Base-by-base conservation (phyloP, 352 stramenopile species). In the Albugo laibachii region DNA sequence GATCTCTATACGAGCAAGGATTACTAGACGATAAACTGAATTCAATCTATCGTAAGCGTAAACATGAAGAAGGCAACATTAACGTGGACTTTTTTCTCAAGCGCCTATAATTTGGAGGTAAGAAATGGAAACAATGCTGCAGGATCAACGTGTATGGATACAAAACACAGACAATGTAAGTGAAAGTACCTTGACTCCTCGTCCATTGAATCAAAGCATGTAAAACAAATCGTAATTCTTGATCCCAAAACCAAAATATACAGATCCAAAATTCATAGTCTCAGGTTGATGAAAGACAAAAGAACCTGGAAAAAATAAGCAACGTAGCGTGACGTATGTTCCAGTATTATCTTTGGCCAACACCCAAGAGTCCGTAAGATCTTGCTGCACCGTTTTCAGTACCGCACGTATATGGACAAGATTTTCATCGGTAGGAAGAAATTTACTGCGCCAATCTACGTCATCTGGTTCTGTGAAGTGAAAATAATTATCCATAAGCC, bases 201-300 rank as follows among this genome's bases (percentile, higher is more conserved):
- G 38, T 24, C 38, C 16, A 24, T 24, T 14, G 18, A 52, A 36
- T 54, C 16, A 57, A 3, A 57, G 21, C 51, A 57, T 57, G 38
- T 54, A 57, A 14, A 48, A 46, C 20, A 57, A 36, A 24, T 54
- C 51, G 24, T 36, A 36, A 48, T 85, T 87, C 58, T 74, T 78
- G 36, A 69, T 62, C 13, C 75, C 75, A 48, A 85, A 70, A 21
- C 75, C 75, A 52, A 87, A 82, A 63, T 87, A 87, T 19, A 80
- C 75, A 14, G 47, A 74, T 11, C 75, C 75, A 42, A 77, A 73
- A 20, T 61, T 56, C 2, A 54, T 15, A 24, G 68, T 70, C 44
- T 73, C 58, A 4, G 69, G 67, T 39, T 63, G 59, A 48, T 87
- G 75, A 45, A 83, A 87, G 36, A 60, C 65, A 20, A 84, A 67